phyloP scores from a whole-genome alignment of 345 rosid genomes.

The Salix viminalis region DNA sequence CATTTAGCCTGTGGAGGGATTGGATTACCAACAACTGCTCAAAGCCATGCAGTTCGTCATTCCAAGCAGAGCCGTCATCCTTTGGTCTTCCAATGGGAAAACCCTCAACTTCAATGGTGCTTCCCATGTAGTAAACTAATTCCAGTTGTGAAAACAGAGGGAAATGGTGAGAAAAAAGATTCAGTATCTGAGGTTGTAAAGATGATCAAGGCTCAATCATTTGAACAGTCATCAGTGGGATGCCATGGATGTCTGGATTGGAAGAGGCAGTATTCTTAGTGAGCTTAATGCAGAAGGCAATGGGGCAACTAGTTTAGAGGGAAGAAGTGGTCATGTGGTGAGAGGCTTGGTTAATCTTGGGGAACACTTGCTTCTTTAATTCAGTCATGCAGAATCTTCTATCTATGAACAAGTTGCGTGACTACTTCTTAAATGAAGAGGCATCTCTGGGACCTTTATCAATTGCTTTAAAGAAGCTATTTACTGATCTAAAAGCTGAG shows the following conservation, averaged over 20 bases:
- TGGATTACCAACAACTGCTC: slow-evolving; percentile 75
- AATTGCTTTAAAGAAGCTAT: slow-evolving; percentile 67
- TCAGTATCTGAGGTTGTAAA: slow-evolving; percentile 48
- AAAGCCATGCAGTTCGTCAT: slow-evolving; percentile 73
- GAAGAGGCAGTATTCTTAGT: slow-evolving; percentile 51
- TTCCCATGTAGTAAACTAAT: slow-evolving; percentile 59
- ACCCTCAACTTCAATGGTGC: slow-evolving; percentile 84
- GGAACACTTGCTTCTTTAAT: slow-evolving; percentile 95
- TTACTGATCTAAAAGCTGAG: slow-evolving; percentile 60
- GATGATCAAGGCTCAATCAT: slow-evolving; percentile 48
- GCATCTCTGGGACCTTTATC: slow-evolving; percentile 52
- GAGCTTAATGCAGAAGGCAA: slow-evolving; percentile 37
- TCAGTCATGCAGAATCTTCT: slow-evolving; percentile 91
- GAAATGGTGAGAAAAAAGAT: slow-evolving; percentile 53
- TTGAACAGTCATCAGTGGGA: slow-evolving; percentile 36
- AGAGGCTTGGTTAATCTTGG: slow-evolving; percentile 93
- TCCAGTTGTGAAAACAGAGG: slow-evolving; percentile 64
- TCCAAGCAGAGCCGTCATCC: slow-evolving; percentile 59
- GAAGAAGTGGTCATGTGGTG: slow-evolving; percentile 46
- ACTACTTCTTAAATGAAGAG: slow-evolving; percentile 52
- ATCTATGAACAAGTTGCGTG: slow-evolving; percentile 52
- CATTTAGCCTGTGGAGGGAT: slow-evolving; percentile 83
- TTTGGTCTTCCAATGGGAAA: slow-evolving; percentile 74
- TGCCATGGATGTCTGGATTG: slow-evolving; percentile 49
- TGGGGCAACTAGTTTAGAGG: slow-evolving; percentile 34